phyloP scores from a whole-genome alignment of 31 red algal species.

The Bonnemaisonia californica region DNA sequence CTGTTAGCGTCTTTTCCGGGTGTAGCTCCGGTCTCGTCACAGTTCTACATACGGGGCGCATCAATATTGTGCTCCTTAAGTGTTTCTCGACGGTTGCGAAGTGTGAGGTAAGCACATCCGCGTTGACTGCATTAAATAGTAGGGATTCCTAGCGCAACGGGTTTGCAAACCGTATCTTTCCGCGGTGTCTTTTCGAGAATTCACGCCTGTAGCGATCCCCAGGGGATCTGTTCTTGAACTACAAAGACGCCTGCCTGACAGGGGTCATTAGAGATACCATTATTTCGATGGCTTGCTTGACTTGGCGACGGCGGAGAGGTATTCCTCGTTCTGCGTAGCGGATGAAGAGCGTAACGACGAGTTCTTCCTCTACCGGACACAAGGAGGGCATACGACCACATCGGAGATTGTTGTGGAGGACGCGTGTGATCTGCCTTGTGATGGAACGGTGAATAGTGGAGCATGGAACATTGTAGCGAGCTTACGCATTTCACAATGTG shows the following conservation, averaged over 20 bases:
- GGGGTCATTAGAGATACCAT: background rate
- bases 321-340: background rate
- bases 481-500: too few relatives aligned
- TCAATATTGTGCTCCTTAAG: background rate
- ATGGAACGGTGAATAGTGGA: too few relatives aligned
- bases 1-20: background rate
- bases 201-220: background rate
- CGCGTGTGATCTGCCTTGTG: background rate
- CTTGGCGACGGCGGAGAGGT: background rate
- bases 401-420: background rate
- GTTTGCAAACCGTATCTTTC: background rate
- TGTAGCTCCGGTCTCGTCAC: background rate
- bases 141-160: background rate
- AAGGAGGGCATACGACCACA: background rate
- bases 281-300: constrained; percentile 5
- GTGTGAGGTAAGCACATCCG: constrained; percentile 4
- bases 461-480: too few relatives aligned
- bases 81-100: background rate
- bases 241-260: background rate
- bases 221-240: background rate
- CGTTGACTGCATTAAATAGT: background rate
- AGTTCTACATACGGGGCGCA: background rate
- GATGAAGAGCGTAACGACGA: background rate
- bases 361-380: background rate
- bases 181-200: background rate